A percentile compares a stretch with the other conserved stretches of the same genome.
phyloP scores from a whole-genome alignment of 352 stramenopile genomes.

The Globisporangium barbulae region DNA sequence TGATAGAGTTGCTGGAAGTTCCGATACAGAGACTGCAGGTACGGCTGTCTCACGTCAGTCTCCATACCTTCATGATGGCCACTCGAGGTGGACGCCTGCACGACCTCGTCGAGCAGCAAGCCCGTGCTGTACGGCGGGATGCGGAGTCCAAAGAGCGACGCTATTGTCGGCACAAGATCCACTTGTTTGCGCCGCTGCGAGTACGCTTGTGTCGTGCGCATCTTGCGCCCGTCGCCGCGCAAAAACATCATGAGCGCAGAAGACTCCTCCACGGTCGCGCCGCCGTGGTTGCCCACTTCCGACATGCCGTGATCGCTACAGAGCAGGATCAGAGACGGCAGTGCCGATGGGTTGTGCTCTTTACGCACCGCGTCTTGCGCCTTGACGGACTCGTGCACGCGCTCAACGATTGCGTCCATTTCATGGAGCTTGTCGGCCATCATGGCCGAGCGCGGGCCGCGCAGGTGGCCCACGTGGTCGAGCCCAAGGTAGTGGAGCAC shows the following conservation, averaged over 20 bases:
- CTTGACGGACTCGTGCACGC: constrained; percentile 54
- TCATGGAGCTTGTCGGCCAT: constrained; percentile 82
- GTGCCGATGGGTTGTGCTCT: constrained; percentile 16
- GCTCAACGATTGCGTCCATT: constrained; percentile 75
- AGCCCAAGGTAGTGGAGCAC: constrained; percentile 87
- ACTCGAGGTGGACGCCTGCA: constrained; percentile 26
- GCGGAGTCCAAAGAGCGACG: constrained; percentile 58
- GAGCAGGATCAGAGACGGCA: constrained; percentile 68
- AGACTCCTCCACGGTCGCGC: constrained; percentile 79
- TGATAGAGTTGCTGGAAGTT: constrained; percentile 65
- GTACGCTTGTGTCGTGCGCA: constrained; percentile 13
- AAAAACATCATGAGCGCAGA: constrained; percentile 83
- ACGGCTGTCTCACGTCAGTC: not conserved
- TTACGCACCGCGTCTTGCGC: constrained; percentile 47
- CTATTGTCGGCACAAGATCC: constrained; percentile 84
- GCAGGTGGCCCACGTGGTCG: constrained; percentile 83
- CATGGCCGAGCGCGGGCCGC: constrained; percentile 67
- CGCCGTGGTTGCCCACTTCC: constrained; percentile 85
- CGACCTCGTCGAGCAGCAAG: constrained; percentile 54
- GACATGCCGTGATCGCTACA: constrained; percentile 90
- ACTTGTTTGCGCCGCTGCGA: constrained; percentile 51
- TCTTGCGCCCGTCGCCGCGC: constrained; percentile 34
- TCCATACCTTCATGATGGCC: not conserved
- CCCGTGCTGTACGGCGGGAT: constrained; percentile 73
- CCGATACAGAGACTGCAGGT: constrained; percentile 31